These are phyloP conservation scores for Knufia petricola DNA, from an alignment of 2,329 filamentous ascomycete genomes.

Conservation along the genomic window DNA sequence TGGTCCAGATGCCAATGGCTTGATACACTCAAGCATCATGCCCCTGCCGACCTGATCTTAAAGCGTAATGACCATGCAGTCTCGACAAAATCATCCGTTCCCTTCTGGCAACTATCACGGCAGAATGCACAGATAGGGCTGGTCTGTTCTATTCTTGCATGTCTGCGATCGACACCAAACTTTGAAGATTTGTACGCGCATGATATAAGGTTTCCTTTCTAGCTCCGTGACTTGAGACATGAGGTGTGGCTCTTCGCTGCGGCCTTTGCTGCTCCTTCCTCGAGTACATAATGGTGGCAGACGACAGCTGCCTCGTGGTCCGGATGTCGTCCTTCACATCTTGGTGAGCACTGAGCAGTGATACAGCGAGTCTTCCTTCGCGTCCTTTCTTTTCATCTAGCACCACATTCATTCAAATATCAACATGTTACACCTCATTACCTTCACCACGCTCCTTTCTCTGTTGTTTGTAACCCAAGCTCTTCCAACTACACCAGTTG, in stretches of 20 bases:
- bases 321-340: neutral
- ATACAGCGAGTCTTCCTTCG: constrained; percentile 1
- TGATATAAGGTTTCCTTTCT: neutral
- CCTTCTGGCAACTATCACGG: neutral
- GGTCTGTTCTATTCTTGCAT: neutral
- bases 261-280: neutral
- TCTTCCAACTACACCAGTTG: neutral
- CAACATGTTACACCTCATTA: constrained; percentile 7
- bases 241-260: neutral
- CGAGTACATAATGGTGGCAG: constrained; percentile 1
- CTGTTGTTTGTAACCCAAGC: neutral
- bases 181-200: neutral
- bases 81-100: neutral
- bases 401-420: neutral
- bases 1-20: constrained; percentile 1
- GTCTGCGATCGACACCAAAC: too few species aligned
- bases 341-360: neutral
- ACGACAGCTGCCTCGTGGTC: neutral
- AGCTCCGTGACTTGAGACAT: neutral
- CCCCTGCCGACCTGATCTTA: neutral
- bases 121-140: constrained; percentile 2
- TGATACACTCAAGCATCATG: constrained; percentile 4
- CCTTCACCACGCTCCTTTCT: neutral
- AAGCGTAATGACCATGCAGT: neutral
- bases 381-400: constrained; percentile 4